Percentiles rank a stretch among this genome's conserved stretches.
Evolutionary conservation across 768 basidiomycete species (phyloP).

Genomic region (Amanita jacksonii): DNA sequence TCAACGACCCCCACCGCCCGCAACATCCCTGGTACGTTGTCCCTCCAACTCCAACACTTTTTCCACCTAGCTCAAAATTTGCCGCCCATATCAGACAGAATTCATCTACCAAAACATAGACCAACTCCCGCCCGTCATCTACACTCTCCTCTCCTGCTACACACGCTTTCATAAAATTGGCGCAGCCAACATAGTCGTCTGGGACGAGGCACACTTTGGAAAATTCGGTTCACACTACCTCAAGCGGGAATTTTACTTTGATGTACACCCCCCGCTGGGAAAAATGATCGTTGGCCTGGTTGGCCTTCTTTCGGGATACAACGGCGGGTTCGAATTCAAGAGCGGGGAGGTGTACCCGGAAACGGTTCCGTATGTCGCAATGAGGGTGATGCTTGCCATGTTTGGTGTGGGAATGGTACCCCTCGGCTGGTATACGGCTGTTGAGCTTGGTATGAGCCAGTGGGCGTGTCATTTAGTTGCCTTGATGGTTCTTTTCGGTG

Average conservation of each 20-base stretch:
- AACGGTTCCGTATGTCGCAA: conserved; percentile 83
- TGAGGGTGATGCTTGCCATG: conserved; percentile 90
- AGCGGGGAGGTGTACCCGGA: conserved; percentile 81
- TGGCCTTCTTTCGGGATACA: conserved; percentile 84
- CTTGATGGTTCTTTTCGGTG: conserved; percentile 88
- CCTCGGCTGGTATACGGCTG: conserved; percentile 92
- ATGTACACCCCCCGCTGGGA: conserved; percentile 96
- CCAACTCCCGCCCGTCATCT: conserved; percentile 68
- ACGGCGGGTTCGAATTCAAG: conserved; percentile 90
- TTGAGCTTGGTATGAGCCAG: conserved; percentile 85
- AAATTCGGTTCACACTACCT: conserved; percentile 98
- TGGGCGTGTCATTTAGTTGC: conserved; percentile 89
- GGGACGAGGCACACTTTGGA: conserved; percentile 99
- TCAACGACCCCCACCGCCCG: conserved; percentile 54
- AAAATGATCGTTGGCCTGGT: conserved; percentile 98
- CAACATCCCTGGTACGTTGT: conserved; percentile 48
- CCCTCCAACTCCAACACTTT: conserved; percentile 13
- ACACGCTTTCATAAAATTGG: conserved; percentile 94
- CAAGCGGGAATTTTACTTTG: conserved; percentile 98
- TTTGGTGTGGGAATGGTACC: conserved; percentile 97
- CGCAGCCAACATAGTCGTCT: conserved; percentile 75
- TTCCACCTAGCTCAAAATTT: conserved; percentile 9
- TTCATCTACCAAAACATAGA: conserved; percentile 75
- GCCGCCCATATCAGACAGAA: conserved; percentile 40
- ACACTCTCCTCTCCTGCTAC: conserved; percentile 91